phyloP scores from a whole-genome alignment of 768 basidiomycete species.

The Lactarius deliciosus region DNA sequence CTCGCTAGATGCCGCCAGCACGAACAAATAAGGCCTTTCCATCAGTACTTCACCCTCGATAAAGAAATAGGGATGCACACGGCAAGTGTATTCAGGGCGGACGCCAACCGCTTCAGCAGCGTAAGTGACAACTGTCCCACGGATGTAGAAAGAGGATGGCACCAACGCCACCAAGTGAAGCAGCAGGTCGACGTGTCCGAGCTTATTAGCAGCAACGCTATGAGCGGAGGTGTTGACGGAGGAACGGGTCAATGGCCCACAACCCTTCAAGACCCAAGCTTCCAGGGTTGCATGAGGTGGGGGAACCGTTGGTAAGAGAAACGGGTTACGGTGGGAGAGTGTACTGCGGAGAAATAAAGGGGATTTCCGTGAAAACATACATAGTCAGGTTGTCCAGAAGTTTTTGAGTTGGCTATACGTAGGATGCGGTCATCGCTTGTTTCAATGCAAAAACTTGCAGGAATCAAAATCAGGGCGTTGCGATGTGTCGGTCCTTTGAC shows the following conservation, averaged over 20 bases:
- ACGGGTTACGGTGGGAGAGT: not conserved
- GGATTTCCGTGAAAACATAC: not conserved
- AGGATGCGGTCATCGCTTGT: too few relatives aligned
- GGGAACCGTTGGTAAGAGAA: not conserved
- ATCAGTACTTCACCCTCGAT: not conserved
- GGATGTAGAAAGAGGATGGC: not conserved
- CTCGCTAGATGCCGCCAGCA: slow-evolving; percentile 11
- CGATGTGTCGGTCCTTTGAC: too few relatives aligned
- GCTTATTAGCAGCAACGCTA: not conserved
- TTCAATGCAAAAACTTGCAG: too few relatives aligned
- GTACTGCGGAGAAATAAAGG: not conserved
- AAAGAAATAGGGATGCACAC: not conserved
- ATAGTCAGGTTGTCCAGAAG: not conserved
- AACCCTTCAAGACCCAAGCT: not conserved
- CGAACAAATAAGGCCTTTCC: not conserved
- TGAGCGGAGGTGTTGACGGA: not conserved
- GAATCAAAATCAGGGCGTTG: not conserved
- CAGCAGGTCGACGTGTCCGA: not conserved
- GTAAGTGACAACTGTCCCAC: not conserved
- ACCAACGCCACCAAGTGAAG: not conserved
- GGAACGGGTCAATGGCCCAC: too few relatives aligned
- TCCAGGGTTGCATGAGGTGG: too few relatives aligned
- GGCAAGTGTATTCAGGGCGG: not conserved
- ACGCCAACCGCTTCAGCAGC: not conserved
- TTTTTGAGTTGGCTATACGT: not conserved